Evolutionary conservation across 2,329 filamentous ascomycete species (phyloP).

Genomic region (Chrysosporium keratinophilum): DNA sequence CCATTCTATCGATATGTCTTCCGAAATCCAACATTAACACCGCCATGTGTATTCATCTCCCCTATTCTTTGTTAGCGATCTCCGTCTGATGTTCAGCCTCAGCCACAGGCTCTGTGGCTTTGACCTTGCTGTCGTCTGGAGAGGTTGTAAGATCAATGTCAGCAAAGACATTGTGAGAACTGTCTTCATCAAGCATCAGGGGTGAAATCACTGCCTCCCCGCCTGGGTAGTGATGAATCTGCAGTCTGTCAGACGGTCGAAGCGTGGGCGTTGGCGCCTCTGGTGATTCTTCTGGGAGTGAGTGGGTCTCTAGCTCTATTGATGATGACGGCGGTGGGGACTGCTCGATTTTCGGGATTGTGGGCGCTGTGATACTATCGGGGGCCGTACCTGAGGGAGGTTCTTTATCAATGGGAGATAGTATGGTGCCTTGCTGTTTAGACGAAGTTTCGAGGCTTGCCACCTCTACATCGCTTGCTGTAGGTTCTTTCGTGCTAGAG

Average conservation of each 20-base stretch:
- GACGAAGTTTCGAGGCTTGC: neutral
- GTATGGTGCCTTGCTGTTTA: neutral
- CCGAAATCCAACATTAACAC: too few species aligned
- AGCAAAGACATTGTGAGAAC: neutral
- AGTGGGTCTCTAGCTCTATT: neutral
- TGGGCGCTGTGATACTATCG: neutral
- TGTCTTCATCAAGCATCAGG: conserved; percentile 8
- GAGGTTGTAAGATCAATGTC: neutral
- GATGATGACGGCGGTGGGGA: neutral
- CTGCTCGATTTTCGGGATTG: neutral
- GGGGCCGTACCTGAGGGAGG: neutral
- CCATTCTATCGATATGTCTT: too few species aligned
- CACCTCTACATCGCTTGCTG: neutral
- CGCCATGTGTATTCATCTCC: neutral
- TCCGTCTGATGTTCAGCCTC: neutral
- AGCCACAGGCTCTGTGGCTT: neutral
- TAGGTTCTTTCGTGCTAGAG: neutral
- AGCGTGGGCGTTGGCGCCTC: conserved; percentile 7
- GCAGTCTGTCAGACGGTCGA: conserved; percentile 8
- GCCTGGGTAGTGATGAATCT: neutral
- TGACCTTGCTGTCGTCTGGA: neutral
- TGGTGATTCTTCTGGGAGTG: neutral
- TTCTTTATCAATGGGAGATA: neutral
- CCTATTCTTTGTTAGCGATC: neutral
- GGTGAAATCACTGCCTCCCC: conserved; percentile 10